A percentile compares a stretch with the other conserved stretches of the same genome.
phyloP scores from a whole-genome alignment of 495 filamentous ascomycete species.

The Oleoguttula mirabilis region DNA sequence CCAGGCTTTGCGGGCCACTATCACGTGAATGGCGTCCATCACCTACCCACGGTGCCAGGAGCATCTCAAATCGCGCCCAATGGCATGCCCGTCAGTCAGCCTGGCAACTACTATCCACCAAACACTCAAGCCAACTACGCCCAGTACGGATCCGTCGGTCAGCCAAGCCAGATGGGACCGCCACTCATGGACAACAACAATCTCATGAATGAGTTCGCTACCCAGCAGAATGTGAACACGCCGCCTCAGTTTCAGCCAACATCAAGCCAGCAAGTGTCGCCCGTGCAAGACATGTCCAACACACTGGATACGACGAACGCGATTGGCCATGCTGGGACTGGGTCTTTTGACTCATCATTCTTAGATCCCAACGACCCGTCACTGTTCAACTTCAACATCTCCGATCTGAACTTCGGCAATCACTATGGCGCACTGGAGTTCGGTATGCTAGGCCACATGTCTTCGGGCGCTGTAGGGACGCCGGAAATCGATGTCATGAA shows the following conservation, averaged over 20 bases:
- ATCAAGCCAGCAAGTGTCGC: slow-evolving; percentile 22
- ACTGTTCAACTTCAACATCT: slow-evolving; percentile 84
- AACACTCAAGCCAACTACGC: slow-evolving; percentile 1
- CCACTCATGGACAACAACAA: slow-evolving; percentile 17
- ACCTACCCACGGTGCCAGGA: slow-evolving; percentile 8
- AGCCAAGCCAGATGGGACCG: slow-evolving; percentile 6
- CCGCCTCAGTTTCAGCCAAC: slow-evolving; percentile 23
- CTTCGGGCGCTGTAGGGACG: slow-evolving; percentile 69
- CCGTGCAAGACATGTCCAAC: slow-evolving; percentile 30
- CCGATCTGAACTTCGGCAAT: slow-evolving; percentile 88
- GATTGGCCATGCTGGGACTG: slow-evolving; percentile 2
- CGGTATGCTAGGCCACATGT: slow-evolving; percentile 88
- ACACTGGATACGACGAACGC: slow-evolving; percentile 20
- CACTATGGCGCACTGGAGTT: slow-evolving; percentile 91
- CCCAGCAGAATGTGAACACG: slow-evolving; percentile 23
- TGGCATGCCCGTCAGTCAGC: slow-evolving; percentile 11
- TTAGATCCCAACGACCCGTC: slow-evolving; percentile 87
- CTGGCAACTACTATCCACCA: slow-evolving; percentile 21
- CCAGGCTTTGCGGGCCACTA: slow-evolving; percentile 43
- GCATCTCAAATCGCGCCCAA: background rate
- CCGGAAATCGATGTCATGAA: slow-evolving; percentile 43
- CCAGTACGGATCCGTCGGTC: slow-evolving; percentile 2
- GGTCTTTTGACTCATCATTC: slow-evolving; percentile 26
- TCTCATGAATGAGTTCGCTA: slow-evolving; percentile 17
- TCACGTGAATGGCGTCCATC: slow-evolving; percentile 27